These are phyloP conservation scores for Xylaria sp. DNA, from an alignment of 2,329 filamentous ascomycete genomes.

Conservation along the genomic window DNA sequence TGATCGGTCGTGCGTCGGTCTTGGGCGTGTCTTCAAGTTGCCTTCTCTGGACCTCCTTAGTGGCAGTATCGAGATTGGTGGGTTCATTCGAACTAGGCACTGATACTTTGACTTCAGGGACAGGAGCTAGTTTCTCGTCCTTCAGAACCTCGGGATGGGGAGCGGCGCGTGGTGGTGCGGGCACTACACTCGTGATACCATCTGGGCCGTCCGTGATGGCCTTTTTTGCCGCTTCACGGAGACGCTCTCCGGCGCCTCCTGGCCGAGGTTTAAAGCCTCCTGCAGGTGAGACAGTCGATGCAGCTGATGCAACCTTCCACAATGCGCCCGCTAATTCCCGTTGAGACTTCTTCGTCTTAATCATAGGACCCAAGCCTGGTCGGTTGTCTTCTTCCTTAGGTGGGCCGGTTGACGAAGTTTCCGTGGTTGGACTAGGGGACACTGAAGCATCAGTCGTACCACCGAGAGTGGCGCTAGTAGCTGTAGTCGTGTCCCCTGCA, in stretches of 20 bases:
- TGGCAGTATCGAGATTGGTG: constrained; percentile 36
- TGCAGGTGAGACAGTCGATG: constrained; percentile 57
- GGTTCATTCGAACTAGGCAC: constrained; percentile 41
- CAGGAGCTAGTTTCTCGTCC: constrained; percentile 34
- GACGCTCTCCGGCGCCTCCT: constrained; percentile 77
- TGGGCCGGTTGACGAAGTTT: constrained; percentile 29
- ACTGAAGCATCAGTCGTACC: constrained; percentile 20
- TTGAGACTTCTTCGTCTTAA: constrained; percentile 70
- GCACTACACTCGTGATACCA: constrained; percentile 83
- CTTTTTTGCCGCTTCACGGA: constrained; percentile 57
- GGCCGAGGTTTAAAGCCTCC: constrained; percentile 77
- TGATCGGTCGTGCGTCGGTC: constrained; percentile 52
- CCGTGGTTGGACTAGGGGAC: constrained; percentile 26
- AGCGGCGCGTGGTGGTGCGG: constrained; percentile 58
- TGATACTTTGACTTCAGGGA: constrained; percentile 57
- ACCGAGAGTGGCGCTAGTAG: constrained; percentile 15
- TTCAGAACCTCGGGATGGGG: constrained; percentile 35
- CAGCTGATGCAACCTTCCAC: constrained; percentile 70
- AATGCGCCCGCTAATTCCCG: constrained; percentile 70
- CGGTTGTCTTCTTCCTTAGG: constrained; percentile 39
- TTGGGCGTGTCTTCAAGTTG: constrained; percentile 31
- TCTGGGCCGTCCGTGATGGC: constrained; percentile 67
- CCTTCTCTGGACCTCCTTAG: constrained; percentile 31
- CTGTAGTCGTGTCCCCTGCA: constrained; percentile 20
- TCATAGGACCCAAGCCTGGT: constrained; percentile 86